phyloP scores from a whole-genome alignment of 768 basidiomycete species.

The Collybia nuda region DNA sequence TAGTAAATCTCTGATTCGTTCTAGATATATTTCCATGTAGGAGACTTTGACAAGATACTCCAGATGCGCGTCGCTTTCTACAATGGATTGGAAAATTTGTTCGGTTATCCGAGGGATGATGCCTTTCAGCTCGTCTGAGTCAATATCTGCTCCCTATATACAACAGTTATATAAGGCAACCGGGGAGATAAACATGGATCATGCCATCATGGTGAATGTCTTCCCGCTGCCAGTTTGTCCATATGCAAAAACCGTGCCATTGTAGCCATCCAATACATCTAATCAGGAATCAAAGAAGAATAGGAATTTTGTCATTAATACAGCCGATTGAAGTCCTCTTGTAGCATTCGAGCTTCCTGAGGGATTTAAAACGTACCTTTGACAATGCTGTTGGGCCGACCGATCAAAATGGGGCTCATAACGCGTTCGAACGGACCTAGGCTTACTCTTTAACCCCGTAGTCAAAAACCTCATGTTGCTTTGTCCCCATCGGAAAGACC shows the following conservation, averaged over 20 bases:
- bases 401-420: neutral
- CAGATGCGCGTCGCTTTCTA: conserved; percentile 90
- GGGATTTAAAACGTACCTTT: conserved; percentile 54
- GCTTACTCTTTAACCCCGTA: conserved; percentile 97
- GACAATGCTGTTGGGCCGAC: conserved; percentile 64
- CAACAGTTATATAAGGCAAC: conserved; percentile 4
- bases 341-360: conserved; percentile 3
- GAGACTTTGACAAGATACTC: conserved; percentile 99
- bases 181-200: conserved; percentile 10
- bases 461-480: conserved; percentile 94
- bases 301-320: neutral
- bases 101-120: conserved; percentile 98
- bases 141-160: conserved; percentile 92
- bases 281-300: conserved; percentile 4
- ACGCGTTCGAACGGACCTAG: neutral
- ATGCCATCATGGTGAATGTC: conserved; percentile 98
- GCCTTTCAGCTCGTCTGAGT: conserved; percentile 88
- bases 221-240: conserved; percentile 89
- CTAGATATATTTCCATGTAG: conserved; percentile 99
- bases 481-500: conserved; percentile 89
- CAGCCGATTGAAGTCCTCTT: neutral
- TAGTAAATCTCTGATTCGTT: conserved; percentile 91
- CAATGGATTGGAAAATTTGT: conserved; percentile 98
- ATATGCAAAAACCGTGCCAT: conserved; percentile 92
- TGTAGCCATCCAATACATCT: conserved; percentile 99